These are phyloP conservation scores for Peribolospora kevripleyi DNA, from an alignment of 768 basidiomycete species.

Conservation along the genomic window DNA sequence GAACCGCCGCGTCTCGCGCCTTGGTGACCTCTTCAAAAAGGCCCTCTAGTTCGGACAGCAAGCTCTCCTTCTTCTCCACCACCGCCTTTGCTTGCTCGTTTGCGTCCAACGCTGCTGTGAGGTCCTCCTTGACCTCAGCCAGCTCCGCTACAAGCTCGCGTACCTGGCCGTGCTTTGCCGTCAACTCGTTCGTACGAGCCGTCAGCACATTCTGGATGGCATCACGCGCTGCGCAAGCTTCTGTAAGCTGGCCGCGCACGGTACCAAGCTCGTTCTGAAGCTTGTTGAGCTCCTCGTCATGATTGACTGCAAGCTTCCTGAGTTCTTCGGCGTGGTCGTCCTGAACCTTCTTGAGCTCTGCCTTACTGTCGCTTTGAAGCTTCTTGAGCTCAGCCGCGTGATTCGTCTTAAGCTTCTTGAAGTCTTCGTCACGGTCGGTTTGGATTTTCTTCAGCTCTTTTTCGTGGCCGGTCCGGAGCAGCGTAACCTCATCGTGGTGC, in stretches of 20 bases:
- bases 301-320: not conserved
- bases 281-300: not conserved
- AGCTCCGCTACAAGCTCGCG: constrained; percentile 44
- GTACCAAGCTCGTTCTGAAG: not conserved
- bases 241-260: not conserved
- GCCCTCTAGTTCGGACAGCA: not conserved
- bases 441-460: not conserved
- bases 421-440: not conserved
- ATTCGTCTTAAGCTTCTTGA: not conserved
- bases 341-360: not conserved
- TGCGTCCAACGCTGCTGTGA: constrained; percentile 28
- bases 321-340: not conserved
- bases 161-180: constrained; percentile 31
- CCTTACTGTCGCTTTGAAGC: not conserved
- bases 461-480: not conserved
- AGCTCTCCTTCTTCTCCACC: constrained; percentile 46
- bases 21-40: not conserved
- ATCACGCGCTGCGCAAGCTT: not conserved
- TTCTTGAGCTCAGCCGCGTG: not conserved
- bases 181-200: not conserved
- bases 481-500: too few species aligned
- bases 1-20: not conserved
- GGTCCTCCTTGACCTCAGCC: constrained; percentile 47
- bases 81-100: constrained; percentile 47
- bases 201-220: constrained; percentile 22